Percentiles rank a stretch among this genome's conserved stretches.
These are phyloP conservation scores for Melanopsichium pennsylvanicum DNA, from an alignment of 1,284 basidiomycete species.

Conservation along the genomic window DNA sequence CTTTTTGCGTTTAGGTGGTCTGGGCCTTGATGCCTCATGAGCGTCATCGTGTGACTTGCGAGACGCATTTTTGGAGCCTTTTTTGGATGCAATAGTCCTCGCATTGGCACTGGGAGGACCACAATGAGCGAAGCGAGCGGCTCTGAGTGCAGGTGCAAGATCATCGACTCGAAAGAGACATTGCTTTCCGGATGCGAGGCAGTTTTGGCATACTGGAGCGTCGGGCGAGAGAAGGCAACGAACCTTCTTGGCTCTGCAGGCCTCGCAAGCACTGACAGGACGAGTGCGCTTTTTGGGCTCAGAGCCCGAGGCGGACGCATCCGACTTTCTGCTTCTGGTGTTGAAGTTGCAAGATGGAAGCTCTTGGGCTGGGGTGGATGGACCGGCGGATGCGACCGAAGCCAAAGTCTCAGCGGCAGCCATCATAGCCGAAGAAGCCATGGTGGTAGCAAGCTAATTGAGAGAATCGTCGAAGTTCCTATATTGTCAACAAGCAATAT, in stretches of 20 bases:
- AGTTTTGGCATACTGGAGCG: slow-evolving; percentile 56
- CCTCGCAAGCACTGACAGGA: slow-evolving; percentile 58
- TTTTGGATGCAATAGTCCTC: slow-evolving; percentile 42
- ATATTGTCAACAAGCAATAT: not conserved
- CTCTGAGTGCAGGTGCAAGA: slow-evolving; percentile 52
- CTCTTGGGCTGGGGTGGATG: slow-evolving; percentile 30
- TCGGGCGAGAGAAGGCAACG: slow-evolving; percentile 54
- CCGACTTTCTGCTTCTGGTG: slow-evolving; percentile 7
- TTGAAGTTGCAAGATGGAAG: slow-evolving; percentile 2
- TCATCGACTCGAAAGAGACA: slow-evolving; percentile 61
- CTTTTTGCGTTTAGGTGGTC: slow-evolving; percentile 34
- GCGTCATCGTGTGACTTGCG: slow-evolving; percentile 23
- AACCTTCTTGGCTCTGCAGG: slow-evolving; percentile 58
- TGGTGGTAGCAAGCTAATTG: too few relatives aligned
- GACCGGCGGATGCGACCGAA: slow-evolving; percentile 40
- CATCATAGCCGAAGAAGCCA: slow-evolving; percentile 47
- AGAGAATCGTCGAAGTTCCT: too few relatives aligned
- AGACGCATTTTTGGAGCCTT: slow-evolving; percentile 18
- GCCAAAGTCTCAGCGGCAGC: slow-evolving; percentile 48
- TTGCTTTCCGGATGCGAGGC: slow-evolving; percentile 50
- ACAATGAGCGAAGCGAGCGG: slow-evolving; percentile 51
- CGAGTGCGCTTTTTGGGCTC: slow-evolving; percentile 58
- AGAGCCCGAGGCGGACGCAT: slow-evolving; percentile 8
- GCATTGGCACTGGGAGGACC: slow-evolving; percentile 48
- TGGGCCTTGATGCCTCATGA: slow-evolving; percentile 5